Conservation (phyloP, 768 basidiomycete species). For the Boletus reticulatus region DNA sequence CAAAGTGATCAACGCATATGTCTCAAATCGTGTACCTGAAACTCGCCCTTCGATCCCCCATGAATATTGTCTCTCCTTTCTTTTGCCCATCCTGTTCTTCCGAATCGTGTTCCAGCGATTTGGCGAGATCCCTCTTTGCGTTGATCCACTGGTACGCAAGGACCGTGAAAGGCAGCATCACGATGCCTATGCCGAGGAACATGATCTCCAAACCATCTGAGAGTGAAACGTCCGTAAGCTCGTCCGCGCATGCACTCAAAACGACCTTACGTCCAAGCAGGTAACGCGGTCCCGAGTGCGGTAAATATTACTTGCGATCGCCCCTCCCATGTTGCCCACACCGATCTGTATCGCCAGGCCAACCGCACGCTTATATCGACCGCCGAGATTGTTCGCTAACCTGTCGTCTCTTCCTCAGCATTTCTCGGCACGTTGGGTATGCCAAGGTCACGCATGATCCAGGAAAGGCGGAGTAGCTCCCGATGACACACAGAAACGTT, state of each 20-base stretch:
- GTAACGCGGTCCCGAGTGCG: neutral
- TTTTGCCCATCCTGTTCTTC: neutral
- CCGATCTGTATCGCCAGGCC: conserved; percentile 2
- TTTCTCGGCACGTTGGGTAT: too few species aligned
- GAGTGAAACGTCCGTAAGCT: neutral
- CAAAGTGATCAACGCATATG: too few species aligned
- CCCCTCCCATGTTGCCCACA: neutral
- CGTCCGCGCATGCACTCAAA: too few species aligned
- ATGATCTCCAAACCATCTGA: neutral
- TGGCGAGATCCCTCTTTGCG: neutral
- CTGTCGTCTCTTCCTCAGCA: neutral
- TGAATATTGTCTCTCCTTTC: too few species aligned
- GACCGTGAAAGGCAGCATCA: neutral
- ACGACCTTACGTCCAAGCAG: neutral
- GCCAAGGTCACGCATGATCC: neutral
- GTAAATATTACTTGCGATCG: too few species aligned
- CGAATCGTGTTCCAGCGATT: neutral
- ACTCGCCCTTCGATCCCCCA: neutral
- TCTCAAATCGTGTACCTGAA: conserved; percentile 3
- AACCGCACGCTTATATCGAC: neutral
- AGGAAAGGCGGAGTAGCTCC: neutral
- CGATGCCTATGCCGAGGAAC: neutral
- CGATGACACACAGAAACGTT: too few species aligned
- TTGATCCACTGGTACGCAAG: neutral
- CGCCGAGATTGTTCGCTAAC: neutral